These are phyloP conservation scores for Saprolegnia diclina DNA, from an alignment of 352 stramenopile genomes.

Conservation along the genomic window DNA sequence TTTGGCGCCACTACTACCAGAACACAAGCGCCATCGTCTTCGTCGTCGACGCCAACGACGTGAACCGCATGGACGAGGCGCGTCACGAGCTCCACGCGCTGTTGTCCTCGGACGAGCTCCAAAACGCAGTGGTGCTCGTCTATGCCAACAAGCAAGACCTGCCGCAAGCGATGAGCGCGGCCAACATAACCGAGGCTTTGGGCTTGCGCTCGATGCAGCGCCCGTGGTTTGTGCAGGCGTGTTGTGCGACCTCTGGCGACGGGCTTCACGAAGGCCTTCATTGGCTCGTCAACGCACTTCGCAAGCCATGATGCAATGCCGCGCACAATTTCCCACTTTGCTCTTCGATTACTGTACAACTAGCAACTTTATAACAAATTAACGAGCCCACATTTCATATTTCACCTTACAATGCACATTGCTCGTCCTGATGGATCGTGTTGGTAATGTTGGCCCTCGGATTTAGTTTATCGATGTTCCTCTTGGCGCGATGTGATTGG, in stretches of 20 bases:
- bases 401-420: too few relatives aligned
- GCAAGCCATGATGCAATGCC: too few relatives aligned
- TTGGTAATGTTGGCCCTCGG: too few relatives aligned
- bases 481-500: too few relatives aligned
- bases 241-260: not conserved
- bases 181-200: not conserved
- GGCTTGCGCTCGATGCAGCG: not conserved
- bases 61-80: conserved; percentile 21
- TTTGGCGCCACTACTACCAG: conserved; percentile 21
- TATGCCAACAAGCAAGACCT: conserved; percentile 27
- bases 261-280: conserved; percentile 3
- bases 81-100: conserved; percentile 8
- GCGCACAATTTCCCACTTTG: too few relatives aligned
- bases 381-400: too few relatives aligned
- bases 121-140: conserved; percentile 8
- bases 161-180: not conserved
- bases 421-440: too few relatives aligned
- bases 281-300: conserved; percentile 8
- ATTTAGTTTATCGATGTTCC: too few relatives aligned
- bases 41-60: conserved; percentile 29
- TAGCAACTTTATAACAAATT: too few relatives aligned
- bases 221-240: conserved; percentile 7
- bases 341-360: too few relatives aligned
- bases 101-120: not conserved
- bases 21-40: conserved; percentile 67